Percentiles rank a stretch among this genome's conserved stretches.
Evolutionary conservation across 352 stramenopile species (phyloP).

Genomic region (Aphanomyces astaci): DNA sequence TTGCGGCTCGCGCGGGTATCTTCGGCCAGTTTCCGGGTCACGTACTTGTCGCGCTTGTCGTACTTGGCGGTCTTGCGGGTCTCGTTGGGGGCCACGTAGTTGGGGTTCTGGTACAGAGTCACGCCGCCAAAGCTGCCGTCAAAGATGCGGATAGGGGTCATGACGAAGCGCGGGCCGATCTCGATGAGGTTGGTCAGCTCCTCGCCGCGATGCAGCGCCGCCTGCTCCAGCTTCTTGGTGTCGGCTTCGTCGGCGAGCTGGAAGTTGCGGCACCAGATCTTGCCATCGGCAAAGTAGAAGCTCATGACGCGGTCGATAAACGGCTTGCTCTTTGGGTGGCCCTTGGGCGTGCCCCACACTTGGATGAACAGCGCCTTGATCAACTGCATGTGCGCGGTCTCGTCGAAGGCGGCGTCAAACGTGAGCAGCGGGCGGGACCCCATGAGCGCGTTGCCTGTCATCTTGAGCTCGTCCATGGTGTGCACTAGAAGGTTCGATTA

Average conservation of each 20-base stretch:
- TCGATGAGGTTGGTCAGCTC: constrained; percentile 95
- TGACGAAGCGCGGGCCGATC: constrained; percentile 98
- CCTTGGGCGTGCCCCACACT: constrained; percentile 92
- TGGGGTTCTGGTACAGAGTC: constrained; percentile 97
- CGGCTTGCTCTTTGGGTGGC: constrained; percentile 99
- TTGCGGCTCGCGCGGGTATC: constrained; percentile 65
- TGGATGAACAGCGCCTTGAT: constrained; percentile 96
- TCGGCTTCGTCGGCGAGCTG: constrained; percentile 82
- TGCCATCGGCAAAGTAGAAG: constrained; percentile 91
- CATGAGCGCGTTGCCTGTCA: constrained; percentile 98
- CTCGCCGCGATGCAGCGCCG: constrained; percentile 72
- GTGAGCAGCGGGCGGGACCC: constrained; percentile 95
- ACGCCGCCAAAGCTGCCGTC: constrained; percentile 97
- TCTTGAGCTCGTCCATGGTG: constrained; percentile 99
- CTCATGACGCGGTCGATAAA: constrained; percentile 99
- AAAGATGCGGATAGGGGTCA: constrained; percentile 98
- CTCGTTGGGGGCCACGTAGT: constrained; percentile 96
- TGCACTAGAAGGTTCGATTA: constrained; percentile 69
- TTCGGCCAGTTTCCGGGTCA: constrained; percentile 84
- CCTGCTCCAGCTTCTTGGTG: constrained; percentile 88
- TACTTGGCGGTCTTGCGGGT: constrained; percentile 82
- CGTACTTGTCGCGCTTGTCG: constrained; percentile 90
- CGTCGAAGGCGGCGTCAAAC: constrained; percentile 94
- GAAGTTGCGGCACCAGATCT: constrained; percentile 99
- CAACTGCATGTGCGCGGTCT: constrained; percentile 87